phyloP scores from a whole-genome alignment of 1,139 yeast genomes.

The Saccharomyces hybrid region DNA sequence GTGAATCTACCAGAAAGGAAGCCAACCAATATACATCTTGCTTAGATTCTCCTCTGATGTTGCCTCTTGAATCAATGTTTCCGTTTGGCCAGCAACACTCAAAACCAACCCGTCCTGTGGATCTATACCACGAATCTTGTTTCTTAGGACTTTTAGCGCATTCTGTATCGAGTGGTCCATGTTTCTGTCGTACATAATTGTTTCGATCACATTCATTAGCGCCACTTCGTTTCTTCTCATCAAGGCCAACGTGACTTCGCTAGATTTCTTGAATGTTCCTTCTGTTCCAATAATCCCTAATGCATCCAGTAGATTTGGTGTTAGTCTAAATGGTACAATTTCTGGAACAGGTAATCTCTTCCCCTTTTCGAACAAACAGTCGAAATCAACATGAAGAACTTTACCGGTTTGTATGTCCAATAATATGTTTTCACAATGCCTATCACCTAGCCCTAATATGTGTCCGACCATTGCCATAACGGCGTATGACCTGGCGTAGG shows the following conservation, averaged over 20 bases:
- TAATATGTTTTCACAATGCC: conserved; percentile 89
- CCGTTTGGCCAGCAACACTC: conserved; percentile 91
- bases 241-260: conserved; percentile 75
- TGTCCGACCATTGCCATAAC: conserved; percentile 98
- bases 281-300: conserved; percentile 88
- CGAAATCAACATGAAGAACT: conserved; percentile 91
- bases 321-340: conserved; percentile 85
- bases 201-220: conserved; percentile 83
- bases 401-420: conserved; percentile 69
- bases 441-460: conserved; percentile 83
- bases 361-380: conserved; percentile 82
- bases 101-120: conserved; percentile 79
- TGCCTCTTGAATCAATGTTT: conserved; percentile 79
- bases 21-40: conserved; percentile 95
- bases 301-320: conserved; percentile 85
- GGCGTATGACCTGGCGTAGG: conserved; percentile 73
- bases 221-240: conserved; percentile 80
- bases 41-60: conserved; percentile 62
- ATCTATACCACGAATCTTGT: conserved; percentile 78
- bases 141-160: conserved; percentile 67
- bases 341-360: conserved; percentile 57
- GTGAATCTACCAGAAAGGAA: conserved; percentile 52
- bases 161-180: conserved; percentile 29
- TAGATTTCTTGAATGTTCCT: conserved; percentile 77
- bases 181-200: conserved; percentile 68